A percentile compares a stretch with the other conserved stretches of the same genome.
phyloP scores from a whole-genome alignment of 768 basidiomycete species.

The Leccinellum luteum region DNA sequence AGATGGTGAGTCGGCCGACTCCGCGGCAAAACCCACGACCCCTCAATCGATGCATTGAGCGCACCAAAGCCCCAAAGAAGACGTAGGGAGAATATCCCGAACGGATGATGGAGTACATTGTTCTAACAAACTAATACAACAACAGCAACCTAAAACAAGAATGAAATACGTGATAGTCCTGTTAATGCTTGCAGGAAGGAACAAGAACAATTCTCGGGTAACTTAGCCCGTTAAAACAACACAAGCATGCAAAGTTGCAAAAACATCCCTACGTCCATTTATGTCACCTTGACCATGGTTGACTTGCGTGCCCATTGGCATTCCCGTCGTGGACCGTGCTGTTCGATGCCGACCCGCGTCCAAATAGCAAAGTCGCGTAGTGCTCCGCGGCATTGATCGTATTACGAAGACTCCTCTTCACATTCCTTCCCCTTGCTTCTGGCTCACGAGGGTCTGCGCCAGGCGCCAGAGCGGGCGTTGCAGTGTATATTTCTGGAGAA shows the following conservation, averaged over 20 bases:
- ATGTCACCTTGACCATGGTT: constrained; percentile 23
- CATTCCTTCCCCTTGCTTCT: constrained; percentile 55
- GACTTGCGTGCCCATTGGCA: constrained; percentile 15
- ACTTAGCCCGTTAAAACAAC: constrained; percentile 3
- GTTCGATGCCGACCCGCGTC: constrained; percentile 40
- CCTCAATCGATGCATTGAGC: not conserved
- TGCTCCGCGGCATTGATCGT: constrained; percentile 71
- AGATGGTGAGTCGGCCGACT: no score
- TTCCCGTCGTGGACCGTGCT: constrained; percentile 21
- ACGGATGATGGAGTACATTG: constrained; percentile 11
- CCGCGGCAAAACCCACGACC: no score
- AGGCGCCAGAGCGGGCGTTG: constrained; percentile 32
- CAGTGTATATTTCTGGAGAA: constrained; percentile 41
- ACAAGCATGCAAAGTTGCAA: constrained; percentile 7
- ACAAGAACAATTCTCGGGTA: constrained; percentile 6
- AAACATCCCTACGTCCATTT: constrained; percentile 5
- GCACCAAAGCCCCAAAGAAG: not conserved
- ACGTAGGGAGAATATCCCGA: constrained; percentile 31
- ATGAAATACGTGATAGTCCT: constrained; percentile 11
- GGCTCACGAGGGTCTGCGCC: constrained; percentile 30
- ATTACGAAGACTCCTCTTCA: constrained; percentile 63
- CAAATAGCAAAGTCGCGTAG: constrained; percentile 66
- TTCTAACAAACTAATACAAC: constrained; percentile 21
- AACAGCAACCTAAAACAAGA: constrained; percentile 20
- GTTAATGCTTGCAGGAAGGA: constrained; percentile 3